Evolutionary conservation across 1,284 basidiomycete genomes (phyloP).

Genomic region (Heliocybe sulcata): DNA sequence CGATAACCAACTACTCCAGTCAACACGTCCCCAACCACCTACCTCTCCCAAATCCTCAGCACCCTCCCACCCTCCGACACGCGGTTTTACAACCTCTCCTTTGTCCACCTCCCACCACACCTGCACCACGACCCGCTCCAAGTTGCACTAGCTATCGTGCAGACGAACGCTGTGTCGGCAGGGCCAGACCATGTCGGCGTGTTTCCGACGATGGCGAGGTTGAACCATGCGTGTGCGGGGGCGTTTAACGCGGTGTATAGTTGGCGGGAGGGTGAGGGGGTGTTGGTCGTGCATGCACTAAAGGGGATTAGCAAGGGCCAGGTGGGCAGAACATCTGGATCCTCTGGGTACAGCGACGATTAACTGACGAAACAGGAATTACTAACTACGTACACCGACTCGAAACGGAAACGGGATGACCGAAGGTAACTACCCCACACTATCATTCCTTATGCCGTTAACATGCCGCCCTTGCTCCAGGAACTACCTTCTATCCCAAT

Average conservation of each 20-base stretch:
- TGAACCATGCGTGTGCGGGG: constrained; percentile 59
- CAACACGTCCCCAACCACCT: constrained; percentile 12
- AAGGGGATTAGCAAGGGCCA: constrained; percentile 42
- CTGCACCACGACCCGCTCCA: constrained; percentile 26
- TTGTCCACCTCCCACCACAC: constrained; percentile 37
- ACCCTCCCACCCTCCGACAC: constrained; percentile 24
- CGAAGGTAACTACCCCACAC: constrained; percentile 32
- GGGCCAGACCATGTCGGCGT: constrained; percentile 40
- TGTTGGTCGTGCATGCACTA: constrained; percentile 47
- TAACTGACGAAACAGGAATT: constrained; percentile 30
- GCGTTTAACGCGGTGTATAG: constrained; percentile 59
- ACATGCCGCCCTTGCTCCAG: constrained; percentile 22
- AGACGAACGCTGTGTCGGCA: constrained; percentile 55
- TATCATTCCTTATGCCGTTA: not conserved
- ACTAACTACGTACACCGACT: constrained; percentile 51
- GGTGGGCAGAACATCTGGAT: not conserved
- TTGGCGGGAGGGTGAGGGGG: constrained; percentile 39
- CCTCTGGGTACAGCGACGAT: constrained; percentile 14
- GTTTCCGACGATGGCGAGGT: constrained; percentile 52
- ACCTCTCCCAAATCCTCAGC: constrained; percentile 27
- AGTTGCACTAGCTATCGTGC: constrained; percentile 51
- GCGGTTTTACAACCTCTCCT: constrained; percentile 46
- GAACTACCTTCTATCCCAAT: constrained; percentile 35
- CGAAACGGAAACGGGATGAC: constrained; percentile 30
- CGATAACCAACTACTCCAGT: constrained; percentile 33